phyloP scores from a whole-genome alignment of 1,139 yeast species.

The Arxiozyma bovina region DNA sequence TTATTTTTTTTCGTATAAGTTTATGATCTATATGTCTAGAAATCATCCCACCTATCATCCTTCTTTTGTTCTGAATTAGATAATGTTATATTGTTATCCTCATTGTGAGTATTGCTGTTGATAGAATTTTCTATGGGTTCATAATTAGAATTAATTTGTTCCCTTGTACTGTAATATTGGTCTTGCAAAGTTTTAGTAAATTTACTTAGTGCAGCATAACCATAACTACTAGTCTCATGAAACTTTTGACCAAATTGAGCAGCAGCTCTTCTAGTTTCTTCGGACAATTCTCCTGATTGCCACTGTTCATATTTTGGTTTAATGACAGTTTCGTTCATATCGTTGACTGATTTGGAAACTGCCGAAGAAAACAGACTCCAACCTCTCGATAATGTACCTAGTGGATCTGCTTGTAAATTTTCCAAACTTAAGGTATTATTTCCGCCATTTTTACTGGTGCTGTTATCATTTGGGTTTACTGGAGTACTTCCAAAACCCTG shows the following conservation, averaged over 20 bases:
- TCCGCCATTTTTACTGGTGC: conserved; percentile 23
- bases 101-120: not conserved
- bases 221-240: conserved; percentile 77
- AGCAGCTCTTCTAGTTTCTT: conserved; percentile 82
- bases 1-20: too few relatives aligned
- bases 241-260: conserved; percentile 91
- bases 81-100: not conserved
- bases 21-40: not conserved
- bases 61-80: not conserved
- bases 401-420: conserved; percentile 74
- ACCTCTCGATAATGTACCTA: conserved; percentile 82
- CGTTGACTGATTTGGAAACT: conserved; percentile 72
- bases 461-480: conserved; percentile 8
- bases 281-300: conserved; percentile 69
- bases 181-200: conserved; percentile 44
- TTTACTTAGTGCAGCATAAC: conserved; percentile 53
- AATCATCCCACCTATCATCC: conserved; percentile 6
- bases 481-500: conserved; percentile 87
- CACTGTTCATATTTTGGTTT: conserved; percentile 80
- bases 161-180: conserved; percentile 15
- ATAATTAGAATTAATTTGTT: not conserved
- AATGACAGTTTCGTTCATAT: conserved; percentile 79
- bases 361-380: conserved; percentile 88
- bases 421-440: conserved; percentile 54
- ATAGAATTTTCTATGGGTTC: not conserved